Conservation (phyloP, 2,329 filamentous ascomycete species). For the Aureobasidium sp. region DNA sequence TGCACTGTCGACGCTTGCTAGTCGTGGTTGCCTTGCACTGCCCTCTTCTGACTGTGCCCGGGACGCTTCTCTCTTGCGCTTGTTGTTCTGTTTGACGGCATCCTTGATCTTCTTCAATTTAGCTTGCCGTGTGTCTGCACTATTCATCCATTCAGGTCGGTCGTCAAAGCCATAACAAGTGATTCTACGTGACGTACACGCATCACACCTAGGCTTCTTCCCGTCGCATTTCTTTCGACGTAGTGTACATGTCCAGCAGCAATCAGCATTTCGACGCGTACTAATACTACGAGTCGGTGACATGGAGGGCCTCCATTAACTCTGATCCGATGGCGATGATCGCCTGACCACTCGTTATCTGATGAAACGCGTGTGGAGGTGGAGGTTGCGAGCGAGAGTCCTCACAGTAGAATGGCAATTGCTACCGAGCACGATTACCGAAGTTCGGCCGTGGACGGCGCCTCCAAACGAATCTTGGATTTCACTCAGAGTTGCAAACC, state of each 20-base stretch:
- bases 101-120: not conserved
- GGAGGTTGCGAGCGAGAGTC: not conserved
- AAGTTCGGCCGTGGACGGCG: not conserved
- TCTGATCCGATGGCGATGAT: not conserved
- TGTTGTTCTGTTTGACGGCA: slow-evolving; percentile 11
- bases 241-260: slow-evolving; percentile 16
- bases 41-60: not conserved
- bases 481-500: not conserved
- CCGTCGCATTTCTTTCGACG: slow-evolving; percentile 17
- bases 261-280: not conserved
- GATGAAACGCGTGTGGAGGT: not conserved
- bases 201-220: not conserved
- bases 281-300: not conserved
- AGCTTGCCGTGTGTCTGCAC: not conserved
- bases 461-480: not conserved
- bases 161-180: slow-evolving; percentile 15
- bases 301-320: not conserved
- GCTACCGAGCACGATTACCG: not conserved
- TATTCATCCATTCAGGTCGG: slow-evolving; percentile 10
- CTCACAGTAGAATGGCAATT: not conserved
- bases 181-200: slow-evolving; percentile 2
- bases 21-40: not conserved
- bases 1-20: not conserved
- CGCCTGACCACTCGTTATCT: not conserved
- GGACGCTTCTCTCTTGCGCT: not conserved